A percentile compares a stretch with the other conserved stretches of the same genome.
Evolutionary conservation across 805 yeast genomes (phyloP).

Genomic region (Ogataea nonfermentans): DNA sequence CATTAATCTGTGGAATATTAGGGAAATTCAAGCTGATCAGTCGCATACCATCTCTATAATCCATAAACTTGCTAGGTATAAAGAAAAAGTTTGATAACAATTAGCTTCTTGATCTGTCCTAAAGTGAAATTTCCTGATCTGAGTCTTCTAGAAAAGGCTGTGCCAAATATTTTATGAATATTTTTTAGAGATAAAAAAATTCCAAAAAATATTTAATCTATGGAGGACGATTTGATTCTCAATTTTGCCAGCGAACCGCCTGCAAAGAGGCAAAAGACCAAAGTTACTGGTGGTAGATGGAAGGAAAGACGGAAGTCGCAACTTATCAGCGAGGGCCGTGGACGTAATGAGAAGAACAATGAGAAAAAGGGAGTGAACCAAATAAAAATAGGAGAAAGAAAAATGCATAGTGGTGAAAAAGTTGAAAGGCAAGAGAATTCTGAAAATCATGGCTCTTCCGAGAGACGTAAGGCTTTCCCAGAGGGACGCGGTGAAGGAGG

Average conservation of each 20-base stretch:
- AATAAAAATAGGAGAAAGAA: conserved; percentile 8
- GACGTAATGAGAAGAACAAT: conserved; percentile 20
- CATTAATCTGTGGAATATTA: too few relatives aligned
- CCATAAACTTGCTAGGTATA: too few relatives aligned
- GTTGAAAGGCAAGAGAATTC: neutral
- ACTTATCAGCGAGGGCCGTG: conserved; percentile 47
- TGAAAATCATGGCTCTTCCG: conserved; percentile 20
- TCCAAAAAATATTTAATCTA: conserved; percentile 8
- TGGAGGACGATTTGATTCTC: conserved; percentile 70
- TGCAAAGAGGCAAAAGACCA: conserved; percentile 27
- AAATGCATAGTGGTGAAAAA: neutral
- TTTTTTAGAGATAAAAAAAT: conserved; percentile 3
- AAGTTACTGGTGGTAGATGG: conserved; percentile 76
- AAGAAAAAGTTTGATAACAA: too few relatives aligned
- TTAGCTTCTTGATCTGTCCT: too few relatives aligned
- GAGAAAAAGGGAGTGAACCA: conserved; percentile 18
- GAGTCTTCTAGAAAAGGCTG: too few relatives aligned
- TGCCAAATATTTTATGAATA: neutral
- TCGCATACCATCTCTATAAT: too few relatives aligned
- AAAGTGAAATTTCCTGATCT: too few relatives aligned
- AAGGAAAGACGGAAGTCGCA: conserved; percentile 70
- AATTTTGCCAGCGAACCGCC: conserved; percentile 54
- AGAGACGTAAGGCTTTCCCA: conserved; percentile 26
- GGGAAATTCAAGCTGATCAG: too few relatives aligned
- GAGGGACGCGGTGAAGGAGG: conserved; percentile 59